Base-by-base conservation (phyloP, 2,329 filamentous ascomycete genomes). In the Pestalotiopsis sp. region DNA sequence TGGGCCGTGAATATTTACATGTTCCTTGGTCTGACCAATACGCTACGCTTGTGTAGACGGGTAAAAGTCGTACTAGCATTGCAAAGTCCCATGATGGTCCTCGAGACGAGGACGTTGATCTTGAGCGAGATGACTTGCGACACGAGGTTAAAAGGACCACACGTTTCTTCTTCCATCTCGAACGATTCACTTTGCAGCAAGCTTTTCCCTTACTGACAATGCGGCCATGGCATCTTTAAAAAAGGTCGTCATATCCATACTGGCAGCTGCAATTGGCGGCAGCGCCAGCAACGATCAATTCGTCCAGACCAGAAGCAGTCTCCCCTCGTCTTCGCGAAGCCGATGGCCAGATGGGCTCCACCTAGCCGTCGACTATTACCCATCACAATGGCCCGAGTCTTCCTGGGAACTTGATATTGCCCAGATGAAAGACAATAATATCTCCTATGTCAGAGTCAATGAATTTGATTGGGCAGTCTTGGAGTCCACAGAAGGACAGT, bases 391-490 rank as follows among this genome's bases (percentile, higher is more conserved):
- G 73, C 72, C 73, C 1, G 72, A 72, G 62, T 69, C 65, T 4
- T 68, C 72, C 64, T 74, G 72, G 73, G 72, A 74, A 23, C 17
- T 70, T 5, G 73, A 74, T 49, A 70, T 74, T 4, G 66, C 72
- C 12, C 68, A 66, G 9, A 74, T 74, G 72, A 65, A 62, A 20
- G 71, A 71, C 23, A 68, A 70, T 20, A 74, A 73, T 36, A 68
- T 74, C 49, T 70, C 72, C 2, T 73, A 72, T 56, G 69, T 74
- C 20, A 72, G 73, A 25, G 59, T 74, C 62, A 74, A 72, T 59
- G 73, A 74, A 59, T 74, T 74, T 31, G 73, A 74, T 66, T 74
- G 73, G 73, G 64, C 67, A 12, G 49, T 74, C 23, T 40, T 74
- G 31, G 73, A 74, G 41, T 72, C 73, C 0, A 40, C 62, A 23